Conservation (phyloP, 345 rosid genomes). For the Bruguiera sexangula region DNA sequence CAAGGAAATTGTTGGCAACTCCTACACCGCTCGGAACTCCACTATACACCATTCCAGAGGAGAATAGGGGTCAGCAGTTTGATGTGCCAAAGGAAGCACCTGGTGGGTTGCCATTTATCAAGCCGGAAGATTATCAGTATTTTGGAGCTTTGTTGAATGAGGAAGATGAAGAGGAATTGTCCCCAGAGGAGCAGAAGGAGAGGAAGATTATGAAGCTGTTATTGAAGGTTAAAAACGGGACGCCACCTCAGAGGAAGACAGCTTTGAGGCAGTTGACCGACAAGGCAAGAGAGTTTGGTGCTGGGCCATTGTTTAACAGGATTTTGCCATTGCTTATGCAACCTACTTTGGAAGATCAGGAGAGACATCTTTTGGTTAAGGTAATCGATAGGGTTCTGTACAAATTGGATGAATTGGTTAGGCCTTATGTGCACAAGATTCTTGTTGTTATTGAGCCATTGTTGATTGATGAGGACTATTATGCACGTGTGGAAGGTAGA, state of each 20-base stretch:
- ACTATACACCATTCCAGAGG: conserved; percentile 75
- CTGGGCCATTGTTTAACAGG: conserved; percentile 85
- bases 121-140: conserved; percentile 97
- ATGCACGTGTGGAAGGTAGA: conserved; percentile 99
- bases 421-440: conserved; percentile 95
- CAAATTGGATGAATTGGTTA: conserved; percentile 92
- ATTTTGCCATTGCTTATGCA: conserved; percentile 97
- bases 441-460: conserved; percentile 98
- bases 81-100: conserved; percentile 92
- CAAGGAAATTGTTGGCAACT: conserved; percentile 77
- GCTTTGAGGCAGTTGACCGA: conserved; percentile 95
- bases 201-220: conserved; percentile 94
- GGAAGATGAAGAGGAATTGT: conserved; percentile 85
- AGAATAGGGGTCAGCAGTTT: conserved; percentile 91
- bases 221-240: conserved; percentile 96
- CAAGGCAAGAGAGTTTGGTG: conserved; percentile 97
- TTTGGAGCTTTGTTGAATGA: conserved; percentile 84
- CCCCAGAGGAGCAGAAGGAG: conserved; percentile 94
- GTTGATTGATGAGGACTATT: conserved; percentile 97
- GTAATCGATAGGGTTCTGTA: conserved; percentile 92
- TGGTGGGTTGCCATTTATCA: conserved; percentile 89
- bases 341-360: conserved; percentile 96
- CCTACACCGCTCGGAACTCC: conserved; percentile 96
- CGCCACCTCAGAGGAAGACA: conserved; percentile 97
- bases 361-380: conserved; percentile 97